Percentiles rank a stretch among this genome's conserved stretches.
These are phyloP conservation scores for Plasmodium coatneyi DNA, from an alignment of 169 alveolate species.

Conservation along the genomic window DNA sequence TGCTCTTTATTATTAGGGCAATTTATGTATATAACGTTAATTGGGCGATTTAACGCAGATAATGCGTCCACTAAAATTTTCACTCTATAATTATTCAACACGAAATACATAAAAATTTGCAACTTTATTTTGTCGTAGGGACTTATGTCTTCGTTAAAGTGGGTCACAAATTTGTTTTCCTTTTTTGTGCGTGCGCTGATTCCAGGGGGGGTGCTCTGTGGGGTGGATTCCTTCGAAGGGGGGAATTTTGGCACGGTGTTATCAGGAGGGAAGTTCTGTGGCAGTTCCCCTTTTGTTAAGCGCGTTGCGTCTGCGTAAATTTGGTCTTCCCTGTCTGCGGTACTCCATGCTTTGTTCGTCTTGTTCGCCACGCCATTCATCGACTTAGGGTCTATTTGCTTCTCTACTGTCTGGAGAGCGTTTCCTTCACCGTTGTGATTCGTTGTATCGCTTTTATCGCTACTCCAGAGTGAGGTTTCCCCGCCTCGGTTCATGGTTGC, in stretches of 20 bases:
- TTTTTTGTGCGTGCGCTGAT: not conserved
- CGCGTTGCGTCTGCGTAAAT: not conserved
- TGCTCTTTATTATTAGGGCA: constrained; percentile 74
- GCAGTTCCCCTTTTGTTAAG: not conserved
- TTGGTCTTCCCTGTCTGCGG: not conserved
- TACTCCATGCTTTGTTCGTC: not conserved
- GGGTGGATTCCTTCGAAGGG: not conserved
- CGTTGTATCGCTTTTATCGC: not conserved
- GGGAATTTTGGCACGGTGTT: not conserved
- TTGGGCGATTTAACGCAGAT: constrained; percentile 81
- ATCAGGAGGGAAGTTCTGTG: not conserved
- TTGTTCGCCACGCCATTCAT: not conserved
- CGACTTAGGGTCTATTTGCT: not conserved
- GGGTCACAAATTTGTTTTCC: constrained; percentile 20
- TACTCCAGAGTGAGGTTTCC: not conserved
- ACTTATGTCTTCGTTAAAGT: constrained; percentile 72
- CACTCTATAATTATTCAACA: constrained; percentile 78
- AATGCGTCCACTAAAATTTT: constrained; percentile 78
- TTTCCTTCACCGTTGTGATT: not conserved
- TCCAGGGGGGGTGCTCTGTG: not conserved
- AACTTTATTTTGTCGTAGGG: constrained; percentile 46
- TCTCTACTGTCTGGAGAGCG: not conserved
- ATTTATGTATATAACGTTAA: constrained; percentile 75
- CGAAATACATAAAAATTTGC: constrained; percentile 70
- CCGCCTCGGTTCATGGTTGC: not conserved